Base-by-base conservation (phyloP, 176 grass and related monocot genomes). In the Poa annua region DNA sequence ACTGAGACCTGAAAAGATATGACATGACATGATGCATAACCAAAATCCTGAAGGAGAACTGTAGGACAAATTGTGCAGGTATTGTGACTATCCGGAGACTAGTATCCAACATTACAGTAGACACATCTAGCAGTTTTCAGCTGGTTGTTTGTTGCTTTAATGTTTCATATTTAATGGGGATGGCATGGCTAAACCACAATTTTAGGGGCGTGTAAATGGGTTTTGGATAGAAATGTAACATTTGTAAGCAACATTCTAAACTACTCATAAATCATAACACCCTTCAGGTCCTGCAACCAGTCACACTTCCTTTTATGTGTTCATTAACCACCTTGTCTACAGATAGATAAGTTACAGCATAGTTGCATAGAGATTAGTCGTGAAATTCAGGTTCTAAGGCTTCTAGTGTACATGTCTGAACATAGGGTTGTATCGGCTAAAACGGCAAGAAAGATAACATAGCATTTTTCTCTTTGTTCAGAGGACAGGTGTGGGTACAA, bases 1-100 rank as follows among this genome's bases (percentile, higher is more conserved):
- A 91, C 88, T 8, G 83, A 88, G 44, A 88, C 92, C 92, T 94
- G 88, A 47, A 91, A 77, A n/a, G 15, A 78, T 38, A 65, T 21
- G 39, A 82, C 20, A 63, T n/a, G 34, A 45, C 35, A 82, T 12
- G 24, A 60, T 59, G 38, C 59, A 51, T 66, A 34, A 83, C 3
- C 3, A 56, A 56, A 70, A 79, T 13, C 13, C 51, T 75, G 71
- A 66, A 52, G 6, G 66, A 42, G 6, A 68, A 59, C 35, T 45
- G 6, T 74, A 33, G 6, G 84, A 80, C 12, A 69, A 82, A 45
- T 17, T 84, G 60, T 74, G 65, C 55, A 68, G 39, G 8, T 49
- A 63, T 19, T 60, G 5, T 4, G 36, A 22, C 54, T 34, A 3
- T 64, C 15, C 6, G 4, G 16, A 47, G 57, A 63, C 14, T 61